phyloP scores from a whole-genome alignment of 1,139 yeast genomes.

The Candida anutae region DNA sequence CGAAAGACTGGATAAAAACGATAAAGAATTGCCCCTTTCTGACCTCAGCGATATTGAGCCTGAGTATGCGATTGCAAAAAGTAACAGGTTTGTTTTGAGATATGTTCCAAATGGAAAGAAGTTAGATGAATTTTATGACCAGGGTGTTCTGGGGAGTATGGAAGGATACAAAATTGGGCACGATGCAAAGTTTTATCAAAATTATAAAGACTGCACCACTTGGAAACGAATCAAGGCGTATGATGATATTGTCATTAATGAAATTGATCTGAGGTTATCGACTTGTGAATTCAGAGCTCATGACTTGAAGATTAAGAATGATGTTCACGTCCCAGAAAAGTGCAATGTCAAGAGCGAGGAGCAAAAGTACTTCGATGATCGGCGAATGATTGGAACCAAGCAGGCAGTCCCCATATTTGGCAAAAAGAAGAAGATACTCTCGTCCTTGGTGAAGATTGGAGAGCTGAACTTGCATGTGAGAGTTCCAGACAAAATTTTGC shows the following conservation, averaged over 20 bases:
- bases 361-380: constrained; percentile 10
- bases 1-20: constrained; percentile 25
- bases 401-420: constrained; percentile 20
- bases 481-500: constrained; percentile 29
- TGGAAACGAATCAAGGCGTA: constrained; percentile 27
- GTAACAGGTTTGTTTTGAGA: constrained; percentile 32
- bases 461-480: constrained; percentile 24
- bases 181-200: constrained; percentile 27
- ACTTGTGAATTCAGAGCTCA: constrained; percentile 20
- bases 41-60: too few species aligned
- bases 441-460: constrained; percentile 30
- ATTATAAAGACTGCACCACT: constrained; percentile 19
- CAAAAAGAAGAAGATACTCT: constrained; percentile 31
- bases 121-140: constrained; percentile 21
- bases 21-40: constrained; percentile 21
- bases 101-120: constrained; percentile 33
- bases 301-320: constrained; percentile 28
- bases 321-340: constrained; percentile 7
- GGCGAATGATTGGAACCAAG: constrained; percentile 22
- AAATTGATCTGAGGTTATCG: constrained; percentile 25
- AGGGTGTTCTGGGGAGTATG: too few species aligned
- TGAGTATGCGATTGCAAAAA: constrained; percentile 30
- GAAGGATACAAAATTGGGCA: constrained; percentile 23
- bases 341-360: constrained; percentile 5
- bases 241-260: constrained; percentile 26